Evolutionary conservation across 1,284 basidiomycete genomes (phyloP).

Genomic region (Naganishia sp.): DNA sequence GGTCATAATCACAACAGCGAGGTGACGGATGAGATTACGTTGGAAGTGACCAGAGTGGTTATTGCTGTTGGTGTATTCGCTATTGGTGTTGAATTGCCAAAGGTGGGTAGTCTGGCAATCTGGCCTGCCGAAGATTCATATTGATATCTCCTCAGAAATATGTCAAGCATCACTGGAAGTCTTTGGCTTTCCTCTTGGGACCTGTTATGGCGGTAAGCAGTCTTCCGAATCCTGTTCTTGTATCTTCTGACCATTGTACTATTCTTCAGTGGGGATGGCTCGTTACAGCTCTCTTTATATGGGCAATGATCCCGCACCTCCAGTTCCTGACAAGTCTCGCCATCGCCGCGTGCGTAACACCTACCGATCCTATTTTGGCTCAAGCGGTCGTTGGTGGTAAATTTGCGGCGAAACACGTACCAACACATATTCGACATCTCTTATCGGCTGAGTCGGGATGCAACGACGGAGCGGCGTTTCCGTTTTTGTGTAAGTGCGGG

Average conservation of each 20-base stretch:
- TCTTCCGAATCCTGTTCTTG: not conserved
- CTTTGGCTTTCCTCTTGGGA: slow-evolving; percentile 78
- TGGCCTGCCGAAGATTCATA: not conserved
- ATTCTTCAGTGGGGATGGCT: slow-evolving; percentile 71
- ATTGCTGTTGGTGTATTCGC: slow-evolving; percentile 97
- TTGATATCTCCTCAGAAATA: slow-evolving; percentile 61
- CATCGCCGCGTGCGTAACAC: slow-evolving; percentile 90
- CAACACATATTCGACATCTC: slow-evolving; percentile 88
- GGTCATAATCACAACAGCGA: slow-evolving; percentile 56
- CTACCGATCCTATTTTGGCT: slow-evolving; percentile 78
- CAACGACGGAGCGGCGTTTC: slow-evolving; percentile 94
- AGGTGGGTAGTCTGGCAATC: slow-evolving; percentile 50
- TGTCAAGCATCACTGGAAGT: slow-evolving; percentile 86
- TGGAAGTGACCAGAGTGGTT: slow-evolving; percentile 93
- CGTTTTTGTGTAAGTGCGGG: slow-evolving; percentile 69
- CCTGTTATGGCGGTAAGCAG: slow-evolving; percentile 69
- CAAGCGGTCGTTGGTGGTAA: slow-evolving; percentile 84
- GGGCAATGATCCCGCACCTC: slow-evolving; percentile 80
- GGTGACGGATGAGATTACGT: slow-evolving; percentile 68
- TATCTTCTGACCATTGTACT: not conserved
- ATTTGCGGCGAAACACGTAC: slow-evolving; percentile 98
- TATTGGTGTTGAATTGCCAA: slow-evolving; percentile 92
- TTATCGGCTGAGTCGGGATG: slow-evolving; percentile 89
- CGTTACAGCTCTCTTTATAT: slow-evolving; percentile 81
- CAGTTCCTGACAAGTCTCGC: slow-evolving; percentile 83